phyloP scores from a whole-genome alignment of 768 basidiomycete species.

The Suillus plorans region DNA sequence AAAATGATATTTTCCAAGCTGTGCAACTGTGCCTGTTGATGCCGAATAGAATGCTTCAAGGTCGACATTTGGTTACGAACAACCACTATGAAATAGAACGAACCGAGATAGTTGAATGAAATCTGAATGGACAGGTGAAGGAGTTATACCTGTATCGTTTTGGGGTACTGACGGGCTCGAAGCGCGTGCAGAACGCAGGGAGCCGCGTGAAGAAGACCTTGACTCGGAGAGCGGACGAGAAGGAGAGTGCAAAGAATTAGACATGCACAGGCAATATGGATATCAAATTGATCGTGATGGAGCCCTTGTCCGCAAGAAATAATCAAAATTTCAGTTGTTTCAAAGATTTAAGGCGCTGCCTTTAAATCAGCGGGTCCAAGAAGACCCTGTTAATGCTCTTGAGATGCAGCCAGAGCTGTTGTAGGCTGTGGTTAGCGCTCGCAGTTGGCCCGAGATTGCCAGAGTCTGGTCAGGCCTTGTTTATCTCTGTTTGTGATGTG shows the following conservation, averaged over 20 bases:
- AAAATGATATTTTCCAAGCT: constrained; percentile 67
- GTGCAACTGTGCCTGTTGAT: constrained; percentile 79
- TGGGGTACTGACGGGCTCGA: constrained; percentile 54
- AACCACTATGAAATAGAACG: constrained; percentile 50
- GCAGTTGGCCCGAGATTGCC: neutral
- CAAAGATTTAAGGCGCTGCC: neutral
- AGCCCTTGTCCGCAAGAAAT: constrained; percentile 18
- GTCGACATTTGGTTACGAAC: constrained; percentile 79
- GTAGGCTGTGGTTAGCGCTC: neutral
- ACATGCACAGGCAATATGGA: constrained; percentile 29
- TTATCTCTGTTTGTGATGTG: constrained; percentile 21
- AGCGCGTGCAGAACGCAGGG: constrained; percentile 47
- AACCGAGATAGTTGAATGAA: constrained; percentile 22
- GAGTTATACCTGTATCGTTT: constrained; percentile 65
- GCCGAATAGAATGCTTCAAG: constrained; percentile 78
- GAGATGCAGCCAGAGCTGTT: neutral
- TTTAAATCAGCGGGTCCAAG: neutral
- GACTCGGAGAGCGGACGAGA: constrained; percentile 35
- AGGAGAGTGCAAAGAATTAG: constrained; percentile 31
- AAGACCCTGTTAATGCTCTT: neutral
- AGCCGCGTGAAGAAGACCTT: constrained; percentile 50
- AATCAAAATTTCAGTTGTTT: constrained; percentile 3
- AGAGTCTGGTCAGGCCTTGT: constrained; percentile 16
- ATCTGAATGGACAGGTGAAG: constrained; percentile 22
- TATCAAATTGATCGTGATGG: constrained; percentile 27